Percentiles rank a stretch among this genome's conserved stretches.
phyloP scores from a whole-genome alignment of 345 rosid species.

The Erysimum cheiranthoides region DNA sequence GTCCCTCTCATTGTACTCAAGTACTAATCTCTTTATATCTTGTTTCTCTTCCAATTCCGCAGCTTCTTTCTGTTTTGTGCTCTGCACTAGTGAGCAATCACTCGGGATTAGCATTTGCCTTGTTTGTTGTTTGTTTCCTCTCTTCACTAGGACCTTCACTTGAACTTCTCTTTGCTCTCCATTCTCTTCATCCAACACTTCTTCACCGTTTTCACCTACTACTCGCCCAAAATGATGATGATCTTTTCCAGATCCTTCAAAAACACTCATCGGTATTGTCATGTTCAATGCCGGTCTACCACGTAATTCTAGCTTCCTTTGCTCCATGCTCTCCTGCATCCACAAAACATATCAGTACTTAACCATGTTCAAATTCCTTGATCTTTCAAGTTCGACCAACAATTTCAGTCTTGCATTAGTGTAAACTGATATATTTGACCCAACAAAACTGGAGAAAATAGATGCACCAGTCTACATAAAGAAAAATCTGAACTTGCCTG shows the following conservation, averaged over 20 bases:
- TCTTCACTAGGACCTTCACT: constrained; percentile 96
- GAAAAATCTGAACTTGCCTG: constrained; percentile 62
- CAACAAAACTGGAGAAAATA: not conserved
- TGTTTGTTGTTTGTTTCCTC: constrained; percentile 96
- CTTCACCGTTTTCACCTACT: constrained; percentile 81
- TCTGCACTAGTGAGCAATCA: constrained; percentile 83
- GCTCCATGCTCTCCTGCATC: constrained; percentile 98
- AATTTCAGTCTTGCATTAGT: not conserved
- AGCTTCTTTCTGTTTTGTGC: constrained; percentile 99
- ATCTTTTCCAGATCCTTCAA: constrained; percentile 88
- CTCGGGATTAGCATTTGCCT: constrained; percentile 91
- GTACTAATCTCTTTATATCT: constrained; percentile 92
- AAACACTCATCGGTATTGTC: constrained; percentile 91
- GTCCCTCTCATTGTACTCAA: constrained; percentile 95
- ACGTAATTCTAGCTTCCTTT: constrained; percentile 83
- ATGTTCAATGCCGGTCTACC: constrained; percentile 88
- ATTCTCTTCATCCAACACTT: constrained; percentile 68
- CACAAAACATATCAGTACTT: constrained; percentile 39
- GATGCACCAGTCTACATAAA: constrained; percentile 4
- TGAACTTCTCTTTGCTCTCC: constrained; percentile 84
- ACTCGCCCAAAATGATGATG: constrained; percentile 73
- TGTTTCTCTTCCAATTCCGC: constrained; percentile 98
- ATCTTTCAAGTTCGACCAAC: constrained; percentile 7
- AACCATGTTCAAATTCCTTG: constrained; percentile 15
- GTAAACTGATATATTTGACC: not conserved